Base-by-base conservation (phyloP, 2,329 filamentous ascomycete genomes). In the Aspergillus sp. region DNA sequence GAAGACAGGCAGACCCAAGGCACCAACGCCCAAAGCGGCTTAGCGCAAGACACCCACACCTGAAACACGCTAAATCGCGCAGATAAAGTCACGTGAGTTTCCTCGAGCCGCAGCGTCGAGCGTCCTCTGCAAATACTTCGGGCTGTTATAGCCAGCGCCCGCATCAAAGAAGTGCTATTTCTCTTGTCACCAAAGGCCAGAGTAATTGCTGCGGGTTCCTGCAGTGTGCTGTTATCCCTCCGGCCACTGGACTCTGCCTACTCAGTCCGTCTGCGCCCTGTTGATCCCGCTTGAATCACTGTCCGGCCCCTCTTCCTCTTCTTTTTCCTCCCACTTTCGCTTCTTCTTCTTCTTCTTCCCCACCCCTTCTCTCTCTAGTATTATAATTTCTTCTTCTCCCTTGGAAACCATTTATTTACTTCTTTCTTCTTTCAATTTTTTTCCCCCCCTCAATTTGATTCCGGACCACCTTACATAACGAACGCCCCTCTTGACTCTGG, bases 21-120 rank as follows among this genome's bases (percentile, higher is more conserved):
- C 19, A 19, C 19, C 2, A 19, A 19, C 19, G 19, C 19, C 19
- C 19, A 19, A 19, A 19, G 19, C 19, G 2, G 19, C 19, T 19
- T 19, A 19, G 19, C 19, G 19, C 19, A 19, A 55, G 48, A 43
- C 44, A 52, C 33, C 47, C 19, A 41, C 41, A 55, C 48, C 54
- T 63, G 60, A 64, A 64, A 64, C 61, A 57, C 60, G 49, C 59
- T 59, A 56, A 44, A 27, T 51, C 45, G 19, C 43, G 19, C 42
- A 41, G 41, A 42, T 41, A 29, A 9, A 10, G 43, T 55, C 59
- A 62, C 59, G 57, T 61, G 58, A 48, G 4, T 26, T 28, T 48
- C 40, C 44, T 50, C 44, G 49, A 46, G 41, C 4, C 4, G 19
- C 19, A 19, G 19, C 19, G 19, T 19, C 19, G 19, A 19, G 19